Conservation (phyloP, 2,329 filamentous ascomycete species). For the Periconia sp. region DNA sequence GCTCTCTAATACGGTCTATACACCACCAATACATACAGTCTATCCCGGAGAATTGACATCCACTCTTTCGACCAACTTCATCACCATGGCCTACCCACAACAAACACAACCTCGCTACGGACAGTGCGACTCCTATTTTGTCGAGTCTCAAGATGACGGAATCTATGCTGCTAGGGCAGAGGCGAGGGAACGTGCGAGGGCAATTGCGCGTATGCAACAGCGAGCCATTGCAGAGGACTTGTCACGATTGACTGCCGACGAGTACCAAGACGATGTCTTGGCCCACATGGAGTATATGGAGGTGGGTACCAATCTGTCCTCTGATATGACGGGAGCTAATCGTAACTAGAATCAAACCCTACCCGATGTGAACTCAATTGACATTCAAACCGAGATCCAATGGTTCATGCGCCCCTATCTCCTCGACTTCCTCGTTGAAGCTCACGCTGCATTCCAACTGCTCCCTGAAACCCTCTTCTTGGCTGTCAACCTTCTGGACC, state of each 20-base stretch:
- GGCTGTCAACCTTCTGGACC: constrained; percentile 92
- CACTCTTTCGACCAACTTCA: constrained; percentile 44
- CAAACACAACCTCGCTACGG: constrained; percentile 58
- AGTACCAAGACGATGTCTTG: constrained; percentile 93
- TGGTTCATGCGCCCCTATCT: constrained; percentile 99
- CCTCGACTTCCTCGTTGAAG: constrained; percentile 96
- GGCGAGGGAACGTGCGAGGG: constrained; percentile 73
- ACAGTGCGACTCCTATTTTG: constrained; percentile 69
- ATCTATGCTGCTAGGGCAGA: constrained; percentile 61
- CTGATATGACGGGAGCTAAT: constrained; percentile 27
- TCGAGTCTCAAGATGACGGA: constrained; percentile 61
- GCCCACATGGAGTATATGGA: constrained; percentile 96
- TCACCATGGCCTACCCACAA: constrained; percentile 60
- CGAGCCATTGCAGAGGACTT: constrained; percentile 87
- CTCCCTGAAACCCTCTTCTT: constrained; percentile 95
- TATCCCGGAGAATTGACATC: constrained; percentile 53
- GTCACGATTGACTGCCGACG: constrained; percentile 79
- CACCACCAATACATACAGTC: constrained; percentile 39
- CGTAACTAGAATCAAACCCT: constrained; percentile 71
- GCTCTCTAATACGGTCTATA: constrained; percentile 50
- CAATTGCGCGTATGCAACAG: constrained; percentile 79
- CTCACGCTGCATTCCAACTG: constrained; percentile 90
- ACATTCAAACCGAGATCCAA: constrained; percentile 98
- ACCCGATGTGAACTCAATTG: constrained; percentile 94
- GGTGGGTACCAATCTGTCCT: constrained; percentile 49